Conservation (phyloP, 2,329 filamentous ascomycete genomes). For the Colletotrichum lini region DNA sequence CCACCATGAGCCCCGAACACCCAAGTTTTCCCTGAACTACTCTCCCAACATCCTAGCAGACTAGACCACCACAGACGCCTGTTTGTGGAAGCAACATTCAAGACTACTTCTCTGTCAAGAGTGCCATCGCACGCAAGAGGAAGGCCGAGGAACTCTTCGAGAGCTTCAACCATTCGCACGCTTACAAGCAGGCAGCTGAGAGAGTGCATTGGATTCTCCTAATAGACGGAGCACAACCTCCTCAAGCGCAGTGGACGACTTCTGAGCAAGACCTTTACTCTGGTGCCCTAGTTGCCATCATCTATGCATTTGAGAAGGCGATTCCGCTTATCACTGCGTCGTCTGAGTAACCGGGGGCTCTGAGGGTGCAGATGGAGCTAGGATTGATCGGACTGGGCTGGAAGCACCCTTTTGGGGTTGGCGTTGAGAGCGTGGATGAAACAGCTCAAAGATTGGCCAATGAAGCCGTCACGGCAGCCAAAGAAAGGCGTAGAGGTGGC, state of each 20-base stretch:
- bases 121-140: neutral
- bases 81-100: neutral
- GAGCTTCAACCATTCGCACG: neutral
- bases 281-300: neutral
- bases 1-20: too few species aligned
- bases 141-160: neutral
- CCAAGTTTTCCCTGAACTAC: too few species aligned
- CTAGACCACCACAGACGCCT: neutral
- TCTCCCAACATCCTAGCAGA: too few species aligned
- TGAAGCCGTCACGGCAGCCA: neutral
- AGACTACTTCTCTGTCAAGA: neutral
- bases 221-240: neutral
- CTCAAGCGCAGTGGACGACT: neutral
- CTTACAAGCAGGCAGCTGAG: neutral
- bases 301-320: neutral
- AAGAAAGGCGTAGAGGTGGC: neutral
- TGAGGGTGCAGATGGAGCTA: neutral
- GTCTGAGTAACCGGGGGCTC: neutral
- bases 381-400: neutral
- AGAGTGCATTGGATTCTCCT: neutral
- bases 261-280: neutral
- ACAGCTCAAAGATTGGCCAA: fast-evolving
- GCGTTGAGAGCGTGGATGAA: neutral
- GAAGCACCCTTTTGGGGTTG: neutral
- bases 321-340: fast-evolving